Evolutionary conservation across 148 eudicot species (phyloP).

Genomic region (Vaccinium macrocarpon): DNA sequence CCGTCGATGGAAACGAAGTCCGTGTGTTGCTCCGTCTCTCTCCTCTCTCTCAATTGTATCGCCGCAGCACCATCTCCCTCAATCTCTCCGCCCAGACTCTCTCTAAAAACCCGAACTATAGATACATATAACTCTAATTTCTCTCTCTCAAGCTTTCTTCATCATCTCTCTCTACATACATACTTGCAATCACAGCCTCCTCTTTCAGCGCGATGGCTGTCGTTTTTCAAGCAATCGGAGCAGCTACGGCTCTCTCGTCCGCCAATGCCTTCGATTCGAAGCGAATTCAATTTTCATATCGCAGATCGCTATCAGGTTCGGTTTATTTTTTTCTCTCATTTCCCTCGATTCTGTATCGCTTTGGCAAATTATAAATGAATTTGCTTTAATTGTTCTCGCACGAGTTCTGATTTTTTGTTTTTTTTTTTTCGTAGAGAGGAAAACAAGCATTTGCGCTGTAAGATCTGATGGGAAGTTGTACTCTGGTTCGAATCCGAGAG

Average conservation of each 20-base stretch:
- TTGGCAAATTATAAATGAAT: neutral
- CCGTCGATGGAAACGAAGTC: neutral
- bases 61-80: constrained; percentile 15
- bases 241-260: constrained; percentile 45
- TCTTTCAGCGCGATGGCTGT: constrained; percentile 41
- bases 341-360: neutral
- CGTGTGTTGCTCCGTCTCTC: neutral
- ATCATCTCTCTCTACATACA: neutral
- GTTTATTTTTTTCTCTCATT: neutral
- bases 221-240: constrained; percentile 45
- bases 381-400: neutral
- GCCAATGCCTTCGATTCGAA: constrained; percentile 32
- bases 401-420: neutral
- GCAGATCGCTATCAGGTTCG: constrained; percentile 38
- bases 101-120: neutral
- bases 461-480: constrained; percentile 43
- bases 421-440: constrained; percentile 37
- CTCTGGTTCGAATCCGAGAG: constrained; percentile 23
- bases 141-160: neutral
- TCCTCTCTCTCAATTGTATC: neutral
- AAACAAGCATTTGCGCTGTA: constrained; percentile 30
- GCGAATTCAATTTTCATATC: constrained; percentile 23
- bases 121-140: neutral
- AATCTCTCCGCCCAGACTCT: constrained; percentile 23
- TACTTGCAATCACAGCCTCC: neutral